A percentile compares a stretch with the other conserved stretches of the same genome.
Conservation (phyloP, 2,329 filamentous ascomycete genomes). For the Claviceps citrina region DNA sequence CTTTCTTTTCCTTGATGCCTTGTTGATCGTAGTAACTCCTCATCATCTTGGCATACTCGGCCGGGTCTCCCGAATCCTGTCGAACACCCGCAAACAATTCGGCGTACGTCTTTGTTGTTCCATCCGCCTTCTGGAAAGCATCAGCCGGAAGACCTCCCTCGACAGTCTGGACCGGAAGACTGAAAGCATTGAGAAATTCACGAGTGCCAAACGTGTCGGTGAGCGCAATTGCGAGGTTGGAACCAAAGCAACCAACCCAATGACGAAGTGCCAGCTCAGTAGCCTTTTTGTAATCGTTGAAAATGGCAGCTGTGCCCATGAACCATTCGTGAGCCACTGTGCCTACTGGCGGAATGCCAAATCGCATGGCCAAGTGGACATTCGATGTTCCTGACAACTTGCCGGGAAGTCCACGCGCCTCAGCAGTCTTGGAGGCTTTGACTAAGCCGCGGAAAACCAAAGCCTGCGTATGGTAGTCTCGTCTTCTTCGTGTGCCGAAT, state of each 20-base stretch:
- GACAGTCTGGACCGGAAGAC: conserved; percentile 39
- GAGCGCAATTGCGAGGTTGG: conserved; percentile 69
- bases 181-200: conserved; percentile 74
- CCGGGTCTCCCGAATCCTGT: conserved; percentile 80
- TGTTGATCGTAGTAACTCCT: conserved; percentile 64
- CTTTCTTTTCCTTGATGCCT: conserved; percentile 67
- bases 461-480: conserved; percentile 91
- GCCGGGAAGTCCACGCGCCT: conserved; percentile 49
- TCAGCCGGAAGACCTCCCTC: conserved; percentile 26
- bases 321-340: conserved; percentile 97
- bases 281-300: conserved; percentile 67
- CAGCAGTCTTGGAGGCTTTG: conserved; percentile 57
- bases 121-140: conserved; percentile 24
- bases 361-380: conserved; percentile 91
- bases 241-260: conserved; percentile 85
- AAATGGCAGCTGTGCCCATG: conserved; percentile 92
- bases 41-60: conserved; percentile 64
- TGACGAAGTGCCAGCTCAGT: conserved; percentile 73
- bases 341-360: conserved; percentile 68
- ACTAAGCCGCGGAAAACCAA: conserved; percentile 79
- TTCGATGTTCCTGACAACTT: conserved; percentile 84
- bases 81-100: conserved; percentile 70
- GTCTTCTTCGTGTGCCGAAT: conserved; percentile 75
- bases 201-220: conserved; percentile 95
- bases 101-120: conserved; percentile 51